Conservation (phyloP, 208 protist species). For the Leishmania braziliensis region DNA sequence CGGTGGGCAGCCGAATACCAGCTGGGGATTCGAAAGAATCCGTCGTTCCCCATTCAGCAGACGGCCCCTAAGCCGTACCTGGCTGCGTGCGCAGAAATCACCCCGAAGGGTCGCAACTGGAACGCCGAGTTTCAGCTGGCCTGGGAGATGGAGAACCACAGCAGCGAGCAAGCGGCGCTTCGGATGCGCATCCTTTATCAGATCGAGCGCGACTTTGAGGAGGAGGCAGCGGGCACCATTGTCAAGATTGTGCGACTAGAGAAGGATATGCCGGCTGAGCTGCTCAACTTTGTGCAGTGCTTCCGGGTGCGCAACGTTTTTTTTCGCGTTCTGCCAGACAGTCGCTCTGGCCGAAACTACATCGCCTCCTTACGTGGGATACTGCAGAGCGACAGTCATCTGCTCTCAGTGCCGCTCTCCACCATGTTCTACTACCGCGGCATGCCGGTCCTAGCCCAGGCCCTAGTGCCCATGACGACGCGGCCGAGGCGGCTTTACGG, state of each 20-base stretch:
- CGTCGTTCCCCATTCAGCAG: constrained; percentile 80
- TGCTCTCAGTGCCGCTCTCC: constrained; percentile 82
- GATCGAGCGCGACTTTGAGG: constrained; percentile 65
- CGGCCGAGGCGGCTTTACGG: constrained; percentile 67
- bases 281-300: constrained; percentile 82
- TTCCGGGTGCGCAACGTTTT: constrained; percentile 87
- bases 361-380: constrained; percentile 78
- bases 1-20: constrained; percentile 52
- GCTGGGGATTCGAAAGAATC: constrained; percentile 64
- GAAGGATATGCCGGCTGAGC: constrained; percentile 69
- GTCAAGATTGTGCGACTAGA: constrained; percentile 83
- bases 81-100: constrained; percentile 66
- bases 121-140: constrained; percentile 87
- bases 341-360: constrained; percentile 83
- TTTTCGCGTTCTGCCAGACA: constrained; percentile 86
- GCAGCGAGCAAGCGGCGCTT: constrained; percentile 46
- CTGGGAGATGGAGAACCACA: constrained; percentile 78
- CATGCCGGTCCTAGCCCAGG: constrained; percentile 88
- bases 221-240: constrained; percentile 48
- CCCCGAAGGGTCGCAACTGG: constrained; percentile 57
- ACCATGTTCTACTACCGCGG: constrained; percentile 86
- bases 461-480: constrained; percentile 76
- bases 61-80: constrained; percentile 73
- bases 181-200: constrained; percentile 46
- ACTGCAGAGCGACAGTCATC: constrained; percentile 62